Evolutionary conservation across 345 rosid species (phyloP).

Genomic region (Mallotus nudiflorus): DNA sequence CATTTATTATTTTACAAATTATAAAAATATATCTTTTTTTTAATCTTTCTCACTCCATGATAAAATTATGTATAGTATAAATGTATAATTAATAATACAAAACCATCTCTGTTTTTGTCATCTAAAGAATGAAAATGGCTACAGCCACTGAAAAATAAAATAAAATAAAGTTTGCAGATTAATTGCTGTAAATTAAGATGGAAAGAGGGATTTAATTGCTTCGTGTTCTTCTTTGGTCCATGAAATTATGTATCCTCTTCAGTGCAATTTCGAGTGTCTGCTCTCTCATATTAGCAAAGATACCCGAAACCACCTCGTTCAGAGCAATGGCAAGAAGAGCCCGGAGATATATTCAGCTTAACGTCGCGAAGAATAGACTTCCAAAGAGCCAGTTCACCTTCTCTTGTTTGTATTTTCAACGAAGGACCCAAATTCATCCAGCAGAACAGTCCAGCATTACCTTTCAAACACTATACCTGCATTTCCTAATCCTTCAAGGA

Average conservation of each 20-base stretch:
- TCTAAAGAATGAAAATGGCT: slow-evolving; percentile 25
- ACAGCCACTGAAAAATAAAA: slow-evolving; percentile 1
- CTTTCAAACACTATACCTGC: slow-evolving; percentile 78
- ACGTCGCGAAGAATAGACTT: slow-evolving; percentile 54
- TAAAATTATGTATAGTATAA: slow-evolving; percentile 11
- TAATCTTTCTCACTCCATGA: no score
- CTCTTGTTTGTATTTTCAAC: slow-evolving; percentile 49
- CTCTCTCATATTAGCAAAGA: slow-evolving; percentile 93
- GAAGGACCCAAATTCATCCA: slow-evolving; percentile 85
- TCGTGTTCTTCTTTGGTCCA: slow-evolving; percentile 43
- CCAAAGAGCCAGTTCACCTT: slow-evolving; percentile 79
- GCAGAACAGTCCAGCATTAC: slow-evolving; percentile 92
- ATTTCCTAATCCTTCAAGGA: slow-evolving; percentile 57
- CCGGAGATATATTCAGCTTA: slow-evolving; percentile 86
- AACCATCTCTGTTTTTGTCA: slow-evolving; percentile 7
- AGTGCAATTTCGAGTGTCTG: slow-evolving; percentile 70
- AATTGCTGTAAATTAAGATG: no score
- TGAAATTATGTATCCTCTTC: slow-evolving; percentile 64
- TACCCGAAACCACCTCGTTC: slow-evolving; percentile 98
- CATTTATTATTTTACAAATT: no score
- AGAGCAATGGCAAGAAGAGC: slow-evolving; percentile 88
- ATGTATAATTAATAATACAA: no score
- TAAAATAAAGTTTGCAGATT: background rate
- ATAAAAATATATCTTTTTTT: no score
- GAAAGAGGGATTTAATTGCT: background rate